Conservation (phyloP, 192 early-diverging fungal genomes). For the Coemansia guatemalensis region DNA sequence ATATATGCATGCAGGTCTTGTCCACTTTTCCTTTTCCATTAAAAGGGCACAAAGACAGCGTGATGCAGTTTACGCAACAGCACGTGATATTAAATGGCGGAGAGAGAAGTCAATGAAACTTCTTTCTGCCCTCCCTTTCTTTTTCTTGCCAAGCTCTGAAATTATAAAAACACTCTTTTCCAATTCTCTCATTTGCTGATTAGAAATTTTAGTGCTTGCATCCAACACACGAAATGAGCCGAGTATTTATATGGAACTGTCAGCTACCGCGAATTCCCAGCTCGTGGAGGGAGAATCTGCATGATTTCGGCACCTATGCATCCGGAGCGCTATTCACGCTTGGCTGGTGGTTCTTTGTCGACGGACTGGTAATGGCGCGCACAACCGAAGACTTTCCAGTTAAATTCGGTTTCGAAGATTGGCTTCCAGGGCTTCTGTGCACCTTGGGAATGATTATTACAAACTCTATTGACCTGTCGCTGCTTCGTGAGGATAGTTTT, state of each 20-base stretch:
- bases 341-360: conserved; percentile 59
- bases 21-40: too few relatives aligned
- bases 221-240: conserved; percentile 22
- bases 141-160: conserved; percentile 3
- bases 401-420: conserved; percentile 53
- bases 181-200: not conserved
- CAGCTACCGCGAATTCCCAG: conserved; percentile 47
- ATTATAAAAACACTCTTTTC: not conserved
- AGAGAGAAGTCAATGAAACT: too few relatives aligned
- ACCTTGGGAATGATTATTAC: conserved; percentile 56
- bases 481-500: conserved; percentile 53
- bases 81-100: not conserved
- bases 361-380: conserved; percentile 50
- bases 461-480: conserved; percentile 55
- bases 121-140: not conserved
- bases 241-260: conserved; percentile 52
- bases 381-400: conserved; percentile 25
- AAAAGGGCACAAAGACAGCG: too few relatives aligned
- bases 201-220: too few relatives aligned
- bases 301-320: conserved; percentile 49
- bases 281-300: conserved; percentile 38
- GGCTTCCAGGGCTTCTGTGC: conserved; percentile 52
- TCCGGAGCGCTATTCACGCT: conserved; percentile 53
- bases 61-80: not conserved
- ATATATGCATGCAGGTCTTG: too few relatives aligned